Evolutionary conservation across 495 filamentous ascomycete genomes (phyloP), one percentile per base, ranked within the genome.

Genomic region (Aspergillus indologenus): DNA sequence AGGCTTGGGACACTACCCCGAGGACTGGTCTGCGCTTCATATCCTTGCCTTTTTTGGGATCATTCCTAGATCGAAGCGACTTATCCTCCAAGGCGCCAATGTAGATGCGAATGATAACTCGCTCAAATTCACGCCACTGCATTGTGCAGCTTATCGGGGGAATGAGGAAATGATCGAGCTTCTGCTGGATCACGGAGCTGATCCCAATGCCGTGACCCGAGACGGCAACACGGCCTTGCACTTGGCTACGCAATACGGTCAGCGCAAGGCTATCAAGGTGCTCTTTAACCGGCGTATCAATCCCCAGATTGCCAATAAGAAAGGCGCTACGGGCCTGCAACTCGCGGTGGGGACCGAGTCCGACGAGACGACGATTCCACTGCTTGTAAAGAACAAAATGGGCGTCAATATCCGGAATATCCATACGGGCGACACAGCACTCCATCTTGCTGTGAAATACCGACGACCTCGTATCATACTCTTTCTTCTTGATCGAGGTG

Each of bases 141-240:
- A 75, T n/a, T 75, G 73, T 56, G 77, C 76, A 0, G 71, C 72
- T 1, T 53, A 63, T 40, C 65, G 50, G 11, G 76, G 78, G 2
- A 56, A 78, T 29, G 72, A 73, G 0, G 64, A 72, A n/a, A 76
- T 78, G 64, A 65, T 73, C 7, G 69, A 70, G 40, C 64, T 77
- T 0, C 54, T 81, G 1, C 61, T 79, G 6, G 60, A 68, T 5
- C 51, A 68, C 43, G 56, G 56, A 6, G 69, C 63, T 7, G 61
- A 75, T 45, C 42, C 57, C 23, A 68, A 75, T 60, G 64, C 65
- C 0, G 45, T 55, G 4, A 45, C 53, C 11, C 48, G 50, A 21
- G 14, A 69, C 12, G 74, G 71, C 0, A 61, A 62, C 3, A 73
- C 72, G 5, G 67, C 66, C 0, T 57, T 77, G 12, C 71, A 74